Evolutionary conservation across 257 asterid genomes (phyloP), one percentile per base, ranked within the genome.

Genomic region (Nemophila menziesii): DNA sequence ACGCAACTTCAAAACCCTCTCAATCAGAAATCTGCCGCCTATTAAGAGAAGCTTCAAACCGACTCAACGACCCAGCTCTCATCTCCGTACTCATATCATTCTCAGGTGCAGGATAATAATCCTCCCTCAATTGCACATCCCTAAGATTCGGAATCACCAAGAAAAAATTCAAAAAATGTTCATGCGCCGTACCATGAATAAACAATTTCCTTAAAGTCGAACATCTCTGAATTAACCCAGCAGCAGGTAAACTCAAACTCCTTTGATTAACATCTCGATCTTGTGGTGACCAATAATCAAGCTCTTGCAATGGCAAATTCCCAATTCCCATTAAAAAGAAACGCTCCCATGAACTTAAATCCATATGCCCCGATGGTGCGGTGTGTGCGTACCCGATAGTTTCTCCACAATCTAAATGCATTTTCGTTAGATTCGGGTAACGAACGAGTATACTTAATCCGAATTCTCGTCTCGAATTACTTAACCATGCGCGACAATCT

Each of bases 41-140:
- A 39, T 90, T 81, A 23, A 79, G 75, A 22, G 82, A 69, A 33
- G 63, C 84, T 65, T 90, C 96, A 27, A 81, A 90, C 16, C 96
- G 77, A 57, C 86, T 65, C 40, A 92, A 77, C 1, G 98, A 90
- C 46, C 77, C 94, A 0, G 72, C 67, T 68, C 96, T 81, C 92
- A 90, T 79, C 74, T 85, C 98, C 0, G 98, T 90, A 73, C 96
- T 81, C 96, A 81, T 90, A 55, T 85, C 98, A 49, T 71, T 73
- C 69, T 85, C 96, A 0, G 96, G 96, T 22, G 96, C 98, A 0
- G 96, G 94, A 49, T 85, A 90, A 41, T 90, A 90, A 55, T 90
- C 94, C 39, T 65, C 93, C 49, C 98, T 81, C 71, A 81, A 57
- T 66, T 85, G 98, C 29, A 90, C 79, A 54, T 90, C 98, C 50